Percentiles rank a stretch among this genome's conserved stretches.
phyloP scores from a whole-genome alignment of 352 stramenopile genomes.

The Pythium catenulatum region DNA sequence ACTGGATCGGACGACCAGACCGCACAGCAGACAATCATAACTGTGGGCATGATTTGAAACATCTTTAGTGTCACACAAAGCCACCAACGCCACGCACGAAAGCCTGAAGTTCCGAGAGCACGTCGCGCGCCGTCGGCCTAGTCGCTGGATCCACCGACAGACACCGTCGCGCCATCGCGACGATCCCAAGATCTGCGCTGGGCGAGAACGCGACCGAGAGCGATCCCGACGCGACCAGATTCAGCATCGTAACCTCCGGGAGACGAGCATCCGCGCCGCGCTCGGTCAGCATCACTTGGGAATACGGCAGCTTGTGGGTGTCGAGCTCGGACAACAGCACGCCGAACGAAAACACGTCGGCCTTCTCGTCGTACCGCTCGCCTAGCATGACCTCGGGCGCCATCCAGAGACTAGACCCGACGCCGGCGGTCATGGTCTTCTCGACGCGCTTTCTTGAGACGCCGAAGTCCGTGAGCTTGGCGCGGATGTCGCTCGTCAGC shows the following conservation, averaged over 20 bases:
- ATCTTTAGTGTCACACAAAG: too few relatives aligned
- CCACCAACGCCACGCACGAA: too few relatives aligned
- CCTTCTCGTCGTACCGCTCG: constrained; percentile 48
- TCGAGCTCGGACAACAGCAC: constrained; percentile 51
- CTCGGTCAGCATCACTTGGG: not conserved
- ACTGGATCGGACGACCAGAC: too few relatives aligned
- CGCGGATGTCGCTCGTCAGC: constrained; percentile 32
- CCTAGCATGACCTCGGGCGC: constrained; percentile 58
- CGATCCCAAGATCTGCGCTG: not conserved
- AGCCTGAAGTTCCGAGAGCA: constrained; percentile 55
- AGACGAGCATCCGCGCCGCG: not conserved
- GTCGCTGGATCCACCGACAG: not conserved
- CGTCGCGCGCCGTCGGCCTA: constrained; percentile 5
- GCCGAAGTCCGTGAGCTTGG: constrained; percentile 68
- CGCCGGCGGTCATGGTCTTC: constrained; percentile 46
- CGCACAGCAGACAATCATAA: too few relatives aligned
- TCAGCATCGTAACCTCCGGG: constrained; percentile 11
- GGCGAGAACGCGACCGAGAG: constrained; percentile 21
- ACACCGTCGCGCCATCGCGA: not conserved
- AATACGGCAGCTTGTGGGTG: constrained; percentile 37
- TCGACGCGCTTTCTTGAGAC: constrained; percentile 56
- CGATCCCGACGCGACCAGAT: constrained; percentile 26
- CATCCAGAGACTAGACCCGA: constrained; percentile 53
- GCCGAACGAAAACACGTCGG: constrained; percentile 55
- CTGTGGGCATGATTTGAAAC: too few relatives aligned